Evolutionary conservation across 495 filamentous ascomycete genomes (phyloP), one percentile per base, ranked within the genome.

Genomic region (Penicillium goetzii): DNA sequence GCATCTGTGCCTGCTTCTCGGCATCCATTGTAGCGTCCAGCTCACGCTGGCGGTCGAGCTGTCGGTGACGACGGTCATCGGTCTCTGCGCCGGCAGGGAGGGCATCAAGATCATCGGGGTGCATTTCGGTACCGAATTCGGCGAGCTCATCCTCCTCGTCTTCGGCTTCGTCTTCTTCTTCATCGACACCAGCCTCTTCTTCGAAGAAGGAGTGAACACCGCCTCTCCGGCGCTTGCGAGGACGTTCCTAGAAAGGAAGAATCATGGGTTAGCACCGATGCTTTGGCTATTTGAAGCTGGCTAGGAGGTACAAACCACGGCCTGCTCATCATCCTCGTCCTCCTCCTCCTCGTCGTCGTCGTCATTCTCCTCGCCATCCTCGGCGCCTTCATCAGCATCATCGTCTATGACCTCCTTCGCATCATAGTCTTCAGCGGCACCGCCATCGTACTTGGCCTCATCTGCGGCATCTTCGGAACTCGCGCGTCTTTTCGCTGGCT

Each of bases 161-260:
- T 61, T 96, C 92, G 56, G 92, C 92, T 62, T 86, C 89, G 54
- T 97, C 94, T 59, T 98, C 94, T 52, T 99, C 94, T 33, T 91
- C 94, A 64, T 97, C 94, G 60, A 98, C 94, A 77, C 96, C 95
- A 70, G 94, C 94, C 80, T 97, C 95, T 64, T 91, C 90, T 84
- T 99, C 95, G 77, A 99, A 84, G 86, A 97, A 97, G 54, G 87
- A 84, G 64, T 90, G 89, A 57, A 90, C 84, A 58, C 82, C 84
- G 63, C 89, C 86, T 71, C 85, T 86, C 72, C 84, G 83, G 50
- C 93, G 90, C 73, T 97, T 97, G 63, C 87, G 83, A 47, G 90
- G 89, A 65, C 88, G 91, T 66, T 84, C 84, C 90, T 95, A 64
- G 32, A 55, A 32, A 38, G 49, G 36, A 21, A 49, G 10, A 12